Percentiles rank a stretch among this genome's conserved stretches.
Conservation (phyloP, 2,329 filamentous ascomycete species). For the Falciphora oryzae region DNA sequence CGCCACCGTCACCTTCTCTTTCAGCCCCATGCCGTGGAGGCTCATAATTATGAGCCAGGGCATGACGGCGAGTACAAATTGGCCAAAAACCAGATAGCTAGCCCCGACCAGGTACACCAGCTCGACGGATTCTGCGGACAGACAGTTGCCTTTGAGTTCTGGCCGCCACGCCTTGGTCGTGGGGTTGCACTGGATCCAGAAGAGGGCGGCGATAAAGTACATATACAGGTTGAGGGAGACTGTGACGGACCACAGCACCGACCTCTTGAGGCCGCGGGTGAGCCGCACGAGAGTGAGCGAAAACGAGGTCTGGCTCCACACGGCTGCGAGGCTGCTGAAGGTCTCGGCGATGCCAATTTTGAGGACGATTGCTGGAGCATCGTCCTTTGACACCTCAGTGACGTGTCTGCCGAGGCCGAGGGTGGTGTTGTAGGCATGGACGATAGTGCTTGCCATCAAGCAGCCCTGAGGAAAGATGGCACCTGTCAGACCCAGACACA, state of each 20-base stretch:
- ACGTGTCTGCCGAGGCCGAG: neutral
- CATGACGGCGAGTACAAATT: conserved; percentile 23
- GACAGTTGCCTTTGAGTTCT: conserved; percentile 11
- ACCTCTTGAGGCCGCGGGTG: conserved; percentile 4
- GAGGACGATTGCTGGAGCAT: neutral
- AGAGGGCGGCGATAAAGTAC: conserved; percentile 16
- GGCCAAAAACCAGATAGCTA: conserved; percentile 24
- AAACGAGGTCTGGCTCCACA: conserved; percentile 13
- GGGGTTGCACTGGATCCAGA: conserved; percentile 12
- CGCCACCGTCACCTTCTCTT: conserved; percentile 24
- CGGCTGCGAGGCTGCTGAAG: conserved; percentile 10
- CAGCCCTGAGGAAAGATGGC: neutral
- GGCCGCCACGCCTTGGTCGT: conserved; percentile 12
- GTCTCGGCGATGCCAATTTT: conserved; percentile 11
- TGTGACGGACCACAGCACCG: conserved; percentile 8
- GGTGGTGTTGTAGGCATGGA: neutral
- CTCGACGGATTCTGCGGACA: conserved; percentile 17
- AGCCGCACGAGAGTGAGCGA: conserved; percentile 12
- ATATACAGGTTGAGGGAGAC: conserved; percentile 16
- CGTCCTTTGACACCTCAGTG: no score
- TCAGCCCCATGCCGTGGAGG: conserved; percentile 24
- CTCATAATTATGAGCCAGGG: conserved; percentile 25
- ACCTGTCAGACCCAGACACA: no score
- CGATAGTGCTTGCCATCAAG: neutral
- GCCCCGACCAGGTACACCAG: conserved; percentile 19